These are phyloP conservation scores for Populus alba DNA, from an alignment of 345 rosid genomes.

Conservation along the genomic window DNA sequence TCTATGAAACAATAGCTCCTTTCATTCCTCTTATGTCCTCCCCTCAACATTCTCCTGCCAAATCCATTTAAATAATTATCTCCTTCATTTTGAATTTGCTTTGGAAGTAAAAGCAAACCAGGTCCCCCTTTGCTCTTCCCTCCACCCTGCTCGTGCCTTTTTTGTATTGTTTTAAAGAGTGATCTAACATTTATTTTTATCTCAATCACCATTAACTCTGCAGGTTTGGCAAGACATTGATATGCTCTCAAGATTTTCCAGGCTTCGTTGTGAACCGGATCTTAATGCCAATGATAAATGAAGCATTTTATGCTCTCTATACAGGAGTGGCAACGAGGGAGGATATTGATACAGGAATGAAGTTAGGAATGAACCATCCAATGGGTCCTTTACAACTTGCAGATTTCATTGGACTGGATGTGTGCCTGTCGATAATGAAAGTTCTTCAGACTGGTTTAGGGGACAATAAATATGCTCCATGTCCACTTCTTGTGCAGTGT, in stretches of 20 bases:
- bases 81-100: neutral
- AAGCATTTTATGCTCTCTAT: constrained; percentile 73
- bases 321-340: constrained; percentile 94
- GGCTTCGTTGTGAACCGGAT: constrained; percentile 89
- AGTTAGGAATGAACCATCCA: constrained; percentile 85
- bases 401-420: constrained; percentile 76
- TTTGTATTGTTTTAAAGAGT: neutral
- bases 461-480: constrained; percentile 62
- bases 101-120: neutral
- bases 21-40: neutral
- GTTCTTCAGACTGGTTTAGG: constrained; percentile 73
- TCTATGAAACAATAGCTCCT: neutral
- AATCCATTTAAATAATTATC: neutral
- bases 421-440: constrained; percentile 77
- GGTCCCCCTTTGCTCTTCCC: neutral
- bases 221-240: constrained; percentile 75
- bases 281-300: constrained; percentile 97
- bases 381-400: constrained; percentile 88
- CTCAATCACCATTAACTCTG: constrained; percentile 1
- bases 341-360: constrained; percentile 88
- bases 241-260: constrained; percentile 72
- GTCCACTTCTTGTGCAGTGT: constrained; percentile 81
- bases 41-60: too few relatives aligned
- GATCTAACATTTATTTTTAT: neutral
- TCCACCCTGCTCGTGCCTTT: neutral